phyloP scores from a whole-genome alignment of 768 basidiomycete species.

The Boletus pseudopeckii region DNA sequence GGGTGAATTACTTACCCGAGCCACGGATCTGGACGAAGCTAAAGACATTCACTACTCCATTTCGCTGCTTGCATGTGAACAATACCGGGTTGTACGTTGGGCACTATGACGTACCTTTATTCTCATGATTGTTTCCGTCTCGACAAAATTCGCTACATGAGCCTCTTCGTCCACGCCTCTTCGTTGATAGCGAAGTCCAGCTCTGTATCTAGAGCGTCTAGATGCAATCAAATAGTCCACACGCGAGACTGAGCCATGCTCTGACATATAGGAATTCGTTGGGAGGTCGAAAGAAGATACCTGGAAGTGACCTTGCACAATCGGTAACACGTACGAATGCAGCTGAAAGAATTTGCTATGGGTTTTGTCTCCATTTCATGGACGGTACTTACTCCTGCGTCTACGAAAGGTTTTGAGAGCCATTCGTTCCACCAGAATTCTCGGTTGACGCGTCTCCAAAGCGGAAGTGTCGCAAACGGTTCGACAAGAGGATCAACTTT shows the following conservation, averaged over 20 bases:
- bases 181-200: constrained; percentile 91
- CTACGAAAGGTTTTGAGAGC: constrained; percentile 79
- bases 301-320: constrained; percentile 94
- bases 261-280: constrained; percentile 34
- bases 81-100: neutral
- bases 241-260: constrained; percentile 35
- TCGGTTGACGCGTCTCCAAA: constrained; percentile 88
- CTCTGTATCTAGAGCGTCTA: constrained; percentile 81
- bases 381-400: constrained; percentile 65
- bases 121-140: constrained; percentile 86
- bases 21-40: constrained; percentile 90
- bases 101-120: constrained; percentile 54
- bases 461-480: constrained; percentile 71
- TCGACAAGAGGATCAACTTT: constrained; percentile 59
- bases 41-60: constrained; percentile 73
- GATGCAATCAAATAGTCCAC: constrained; percentile 84
- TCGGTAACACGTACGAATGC: constrained; percentile 82
- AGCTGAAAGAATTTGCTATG: constrained; percentile 40
- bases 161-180: constrained; percentile 92
- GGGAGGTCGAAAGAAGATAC: constrained; percentile 64
- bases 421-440: constrained; percentile 98
- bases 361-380: neutral
- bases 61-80: constrained; percentile 47
- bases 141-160: constrained; percentile 93
- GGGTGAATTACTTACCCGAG: constrained; percentile 54